These are phyloP conservation scores for Exophiala sideris DNA, from an alignment of 2,329 filamentous ascomycete genomes.

Conservation along the genomic window DNA sequence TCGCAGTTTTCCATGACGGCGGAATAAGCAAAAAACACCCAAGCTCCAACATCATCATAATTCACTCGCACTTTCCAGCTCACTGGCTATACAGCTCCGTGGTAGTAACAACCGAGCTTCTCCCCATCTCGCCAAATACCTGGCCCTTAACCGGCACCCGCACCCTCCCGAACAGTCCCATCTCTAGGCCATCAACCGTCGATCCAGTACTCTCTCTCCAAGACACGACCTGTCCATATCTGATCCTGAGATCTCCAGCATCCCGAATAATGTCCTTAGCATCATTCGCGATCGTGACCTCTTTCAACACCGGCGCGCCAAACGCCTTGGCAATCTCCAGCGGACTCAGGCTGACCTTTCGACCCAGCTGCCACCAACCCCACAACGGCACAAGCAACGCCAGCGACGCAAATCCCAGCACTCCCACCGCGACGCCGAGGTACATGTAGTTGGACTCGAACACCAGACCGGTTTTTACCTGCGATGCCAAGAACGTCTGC, in stretches of 20 bases:
- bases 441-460: slow-evolving; percentile 19
- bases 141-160: not conserved
- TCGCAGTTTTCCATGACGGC: too few relatives aligned
- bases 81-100: too few relatives aligned
- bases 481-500: too few relatives aligned
- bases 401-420: not conserved
- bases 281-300: slow-evolving; percentile 3
- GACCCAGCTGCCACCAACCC: slow-evolving; percentile 22
- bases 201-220: not conserved
- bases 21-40: too few relatives aligned
- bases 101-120: too few relatives aligned
- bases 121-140: not conserved
- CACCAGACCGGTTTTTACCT: not conserved
- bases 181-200: not conserved
- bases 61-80: too few relatives aligned
- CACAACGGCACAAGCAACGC: slow-evolving; percentile 9
- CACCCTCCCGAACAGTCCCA: not conserved
- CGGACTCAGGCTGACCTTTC: slow-evolving; percentile 15
- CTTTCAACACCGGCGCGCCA: slow-evolving; percentile 19
- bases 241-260: slow-evolving; percentile 3
- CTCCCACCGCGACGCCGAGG: slow-evolving; percentile 2
- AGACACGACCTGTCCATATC: slow-evolving; percentile 6
- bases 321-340: slow-evolving; percentile 27
- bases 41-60: too few relatives aligned
- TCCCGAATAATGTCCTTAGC: slow-evolving; percentile 1